phyloP scores from a whole-genome alignment of 2,329 filamentous ascomycete genomes.

The Aspergillus thermomutatus region DNA sequence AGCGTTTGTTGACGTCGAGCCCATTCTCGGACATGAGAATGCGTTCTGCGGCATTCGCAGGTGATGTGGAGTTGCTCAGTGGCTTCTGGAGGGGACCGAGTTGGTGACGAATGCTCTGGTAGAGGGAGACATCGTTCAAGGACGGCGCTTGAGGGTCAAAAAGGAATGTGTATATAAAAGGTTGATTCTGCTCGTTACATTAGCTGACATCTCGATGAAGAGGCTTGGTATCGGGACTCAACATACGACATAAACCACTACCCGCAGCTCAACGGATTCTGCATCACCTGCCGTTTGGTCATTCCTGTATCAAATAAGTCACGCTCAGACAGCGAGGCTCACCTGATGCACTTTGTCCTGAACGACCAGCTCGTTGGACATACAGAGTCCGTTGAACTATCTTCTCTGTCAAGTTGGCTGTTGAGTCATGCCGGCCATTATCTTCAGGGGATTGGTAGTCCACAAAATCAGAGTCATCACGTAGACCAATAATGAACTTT shows the following conservation, averaged over 20 bases:
- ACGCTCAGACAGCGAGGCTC: not conserved
- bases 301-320: not conserved
- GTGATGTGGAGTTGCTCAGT: slow-evolving; percentile 46
- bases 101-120: slow-evolving; percentile 48
- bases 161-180: slow-evolving; percentile 52
- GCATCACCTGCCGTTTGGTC: not conserved
- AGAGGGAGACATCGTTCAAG: slow-evolving; percentile 42
- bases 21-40: slow-evolving; percentile 31
- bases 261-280: slow-evolving; percentile 29
- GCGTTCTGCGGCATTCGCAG: slow-evolving; percentile 37
- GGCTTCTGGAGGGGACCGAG: slow-evolving; percentile 47
- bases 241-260: slow-evolving; percentile 43
- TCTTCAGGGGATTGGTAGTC: slow-evolving; percentile 32
- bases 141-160: slow-evolving; percentile 43
- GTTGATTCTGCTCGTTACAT: slow-evolving; percentile 36
- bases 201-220: slow-evolving; percentile 5
- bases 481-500: slow-evolving; percentile 42
- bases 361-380: slow-evolving; percentile 25
- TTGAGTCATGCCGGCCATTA: slow-evolving; percentile 16
- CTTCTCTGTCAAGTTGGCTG: slow-evolving; percentile 23
- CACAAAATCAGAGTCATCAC: slow-evolving; percentile 36
- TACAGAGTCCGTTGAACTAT: slow-evolving; percentile 37
- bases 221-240: not conserved
- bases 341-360: slow-evolving; percentile 16
- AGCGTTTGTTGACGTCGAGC: slow-evolving; percentile 30